A percentile compares a stretch with the other conserved stretches of the same genome.
Conservation (phyloP, 768 basidiomycete species). For the Pisolithus orientalis region DNA sequence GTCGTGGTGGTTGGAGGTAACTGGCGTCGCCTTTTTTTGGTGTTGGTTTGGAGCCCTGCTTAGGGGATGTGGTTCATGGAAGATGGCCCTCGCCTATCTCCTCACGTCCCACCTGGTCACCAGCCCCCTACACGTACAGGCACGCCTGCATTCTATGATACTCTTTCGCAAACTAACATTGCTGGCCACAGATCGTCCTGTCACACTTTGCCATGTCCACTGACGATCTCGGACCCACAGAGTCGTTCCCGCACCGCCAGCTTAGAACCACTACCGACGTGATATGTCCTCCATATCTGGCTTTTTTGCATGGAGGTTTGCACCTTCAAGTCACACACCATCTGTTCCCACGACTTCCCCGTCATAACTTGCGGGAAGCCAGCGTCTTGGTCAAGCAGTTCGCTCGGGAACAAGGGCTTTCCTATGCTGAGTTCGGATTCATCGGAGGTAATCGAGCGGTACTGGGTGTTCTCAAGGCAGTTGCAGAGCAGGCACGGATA, state of each 20-base stretch:
- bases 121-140: slow-evolving; percentile 94
- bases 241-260: slow-evolving; percentile 92
- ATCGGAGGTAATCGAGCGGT: slow-evolving; percentile 83
- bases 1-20: slow-evolving; percentile 74
- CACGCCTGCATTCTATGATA: slow-evolving; percentile 26
- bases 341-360: slow-evolving; percentile 89
- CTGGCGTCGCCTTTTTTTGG: slow-evolving; percentile 81
- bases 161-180: slow-evolving; percentile 4
- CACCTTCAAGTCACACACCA: slow-evolving; percentile 98
- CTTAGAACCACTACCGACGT: slow-evolving; percentile 97
- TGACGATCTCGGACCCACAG: slow-evolving; percentile 79
- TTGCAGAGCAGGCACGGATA: slow-evolving; percentile 84
- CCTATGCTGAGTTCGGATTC: slow-evolving; percentile 91
- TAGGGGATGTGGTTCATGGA: slow-evolving; percentile 64
- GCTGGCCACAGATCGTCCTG: slow-evolving; percentile 67
- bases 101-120: slow-evolving; percentile 81
- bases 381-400: slow-evolving; percentile 82
- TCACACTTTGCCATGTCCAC: slow-evolving; percentile 98
- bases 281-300: slow-evolving; percentile 75
- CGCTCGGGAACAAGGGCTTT: slow-evolving; percentile 75
- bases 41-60: slow-evolving; percentile 76
- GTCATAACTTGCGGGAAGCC: slow-evolving; percentile 86
- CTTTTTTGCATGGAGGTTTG: slow-evolving; percentile 93
- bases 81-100: slow-evolving; percentile 64
- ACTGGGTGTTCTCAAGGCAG: slow-evolving; percentile 68